A percentile compares a stretch with the other conserved stretches of the same genome.
Conservation (phyloP, 345 rosid genomes). For the Boechera stricta region DNA sequence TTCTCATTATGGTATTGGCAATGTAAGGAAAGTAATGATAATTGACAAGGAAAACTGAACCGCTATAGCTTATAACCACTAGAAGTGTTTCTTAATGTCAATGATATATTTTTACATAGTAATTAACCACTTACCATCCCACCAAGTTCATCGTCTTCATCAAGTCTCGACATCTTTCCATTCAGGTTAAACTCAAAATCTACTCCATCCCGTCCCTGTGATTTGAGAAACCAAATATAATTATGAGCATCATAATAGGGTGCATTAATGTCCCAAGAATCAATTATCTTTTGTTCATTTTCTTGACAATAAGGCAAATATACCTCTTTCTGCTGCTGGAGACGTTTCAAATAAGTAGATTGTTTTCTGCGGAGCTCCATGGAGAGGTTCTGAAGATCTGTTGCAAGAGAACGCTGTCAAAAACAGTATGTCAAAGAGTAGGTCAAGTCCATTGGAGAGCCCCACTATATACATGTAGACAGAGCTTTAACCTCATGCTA, state of each 20-base stretch:
- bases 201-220: conserved; percentile 63
- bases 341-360: conserved; percentile 67
- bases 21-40: background rate
- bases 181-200: conserved; percentile 72
- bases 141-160: conserved; percentile 58
- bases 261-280: background rate
- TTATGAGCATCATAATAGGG: background rate
- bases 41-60: background rate
- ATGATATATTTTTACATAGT: background rate
- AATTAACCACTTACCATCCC: conserved; percentile 51
- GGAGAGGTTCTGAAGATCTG: conserved; percentile 76
- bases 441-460: conserved; percentile 40
- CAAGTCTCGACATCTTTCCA: conserved; percentile 55
- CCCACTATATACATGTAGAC: conserved; percentile 21
- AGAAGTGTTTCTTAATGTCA: background rate
- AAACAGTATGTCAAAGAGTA: conserved; percentile 41
- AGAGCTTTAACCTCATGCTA: conserved; percentile 8
- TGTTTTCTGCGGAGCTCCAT: conserved; percentile 80
- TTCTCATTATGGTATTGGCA: conserved; percentile 18
- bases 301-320: background rate
- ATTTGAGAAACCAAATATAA: conserved; percentile 24
- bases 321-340: conserved; percentile 75
- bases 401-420: conserved; percentile 80
- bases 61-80: conserved; percentile 9
- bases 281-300: background rate